Base-by-base conservation (phyloP, 78 protist species). In the Protostelium mycophagum region DNA sequence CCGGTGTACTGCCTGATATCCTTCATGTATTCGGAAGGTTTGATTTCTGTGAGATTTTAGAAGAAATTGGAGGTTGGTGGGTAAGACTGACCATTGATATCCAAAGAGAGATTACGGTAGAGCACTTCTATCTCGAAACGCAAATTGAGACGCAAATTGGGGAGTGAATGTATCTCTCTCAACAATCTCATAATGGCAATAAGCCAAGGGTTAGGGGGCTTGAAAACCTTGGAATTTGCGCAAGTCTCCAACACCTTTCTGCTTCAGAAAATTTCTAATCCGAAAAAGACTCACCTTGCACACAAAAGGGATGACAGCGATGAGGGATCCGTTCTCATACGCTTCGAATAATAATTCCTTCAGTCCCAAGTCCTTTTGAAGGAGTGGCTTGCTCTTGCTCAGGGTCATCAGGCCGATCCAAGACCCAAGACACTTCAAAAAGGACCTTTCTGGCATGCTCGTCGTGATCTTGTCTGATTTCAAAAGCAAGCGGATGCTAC, bases 141-240 rank as follows among this genome's bases (percentile, higher is more conserved):
- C 86, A 97, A 89, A 37, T 96, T 97, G 90, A 98, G 89, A 88
- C 96, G 96, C 31, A 98, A 88, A 36, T 94, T 97, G 39, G 88
- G 91, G 1, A 96, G 38, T 0, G 63, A 83, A 85, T 97, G 94
- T 29, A 99, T 83, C 89, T 98, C 99, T 28, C 83, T 90, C 37
- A 98, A 89, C 31, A 98, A 38, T 36, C 97, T 39, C 36, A 99
- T 25, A 0, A 98, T 90, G 28, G 91, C 95, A 97, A 97, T 95
- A 9, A 94, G 37, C 99, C 99, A 98, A 1, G 99, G 99, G 91
- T 97, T 98, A 91, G 98, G 99, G 1, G 97, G 99, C 38, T 35
- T 34, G 92, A 99, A 98, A 1, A 92, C 95, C 38, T 89, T 87
- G 38, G 97, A 38, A 38, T 36, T 73, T 38, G 28, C 63, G 85